Evolutionary conservation across 805 yeast species (phyloP), one percentile per base, ranked within the genome.

Genomic region (Sungouiella blattae): DNA sequence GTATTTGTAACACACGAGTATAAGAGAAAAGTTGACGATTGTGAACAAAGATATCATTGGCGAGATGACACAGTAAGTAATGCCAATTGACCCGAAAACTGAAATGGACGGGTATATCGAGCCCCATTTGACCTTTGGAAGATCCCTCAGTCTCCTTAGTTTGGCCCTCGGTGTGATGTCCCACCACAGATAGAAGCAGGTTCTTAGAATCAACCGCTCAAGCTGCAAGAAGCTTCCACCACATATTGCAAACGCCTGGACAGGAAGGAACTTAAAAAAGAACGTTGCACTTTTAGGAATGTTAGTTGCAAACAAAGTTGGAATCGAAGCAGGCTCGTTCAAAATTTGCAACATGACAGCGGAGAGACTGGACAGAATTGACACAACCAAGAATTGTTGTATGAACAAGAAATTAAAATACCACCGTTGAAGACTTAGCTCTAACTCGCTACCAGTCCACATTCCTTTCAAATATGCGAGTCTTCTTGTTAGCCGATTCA

Each of bases 271-370:
- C 3, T 89, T 83, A 55, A 81, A 81, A 61, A 88, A 89, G 52
- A 89, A 88, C 28, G 81, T 85, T 1, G 96, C 82, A 16, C 95
- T 84, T 51, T 83, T 84, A 0, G 96, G 96, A 23, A 89, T 67
- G 47, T 87, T 85, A 11, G 73, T 71, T 0, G 95, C 95, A 16
- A 87, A 65, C 35, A 86, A 57, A 5, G 77, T 67, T 1, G 93
- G 87, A 9, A 85, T 74, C 0, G 86, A 76, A 0, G 80, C 76
- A 1, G 96, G 96, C 45, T 75, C 80, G 40, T 75, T 77, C 5
- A 85, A 57, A 4, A 83, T 59, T 37, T 75, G 78, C 42, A 78
- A 78, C 28, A 83, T 57, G 0, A 86, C 68, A 6, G 75, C 78
- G 2, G 83, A 73, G 3, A 85, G 58, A 18, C 95, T 89, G 0